phyloP scores from a whole-genome alignment of 768 basidiomycete species.

The Collybiopsis luxurians region DNA sequence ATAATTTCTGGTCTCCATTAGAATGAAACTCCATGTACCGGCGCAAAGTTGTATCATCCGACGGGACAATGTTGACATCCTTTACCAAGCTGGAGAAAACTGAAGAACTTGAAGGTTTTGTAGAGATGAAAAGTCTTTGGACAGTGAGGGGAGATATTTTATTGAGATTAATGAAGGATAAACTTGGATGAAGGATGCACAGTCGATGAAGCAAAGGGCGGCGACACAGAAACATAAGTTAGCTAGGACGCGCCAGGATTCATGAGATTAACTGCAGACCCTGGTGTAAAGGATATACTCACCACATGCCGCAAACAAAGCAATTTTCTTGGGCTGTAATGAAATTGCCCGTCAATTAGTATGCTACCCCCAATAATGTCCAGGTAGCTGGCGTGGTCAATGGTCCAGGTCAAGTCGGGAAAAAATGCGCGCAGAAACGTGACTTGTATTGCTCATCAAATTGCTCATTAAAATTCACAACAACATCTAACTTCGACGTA shows the following conservation, averaged over 20 bases:
- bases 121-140: not conserved
- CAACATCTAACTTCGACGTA: too few relatives aligned
- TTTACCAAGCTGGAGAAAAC: not conserved
- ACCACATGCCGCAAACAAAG: constrained; percentile 55
- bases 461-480: too few relatives aligned
- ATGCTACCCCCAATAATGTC: too few relatives aligned
- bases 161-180: not conserved
- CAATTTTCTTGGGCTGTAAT: not conserved
- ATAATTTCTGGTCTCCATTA: not conserved
- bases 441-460: too few relatives aligned
- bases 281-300: constrained; percentile 16
- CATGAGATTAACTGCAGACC: constrained; percentile 8
- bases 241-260: constrained; percentile 34
- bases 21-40: not conserved
- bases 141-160: too few relatives aligned
- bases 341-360: not conserved
- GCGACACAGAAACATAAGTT: constrained; percentile 73
- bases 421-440: too few relatives aligned
- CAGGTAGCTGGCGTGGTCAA: too few relatives aligned
- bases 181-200: constrained; percentile 31
- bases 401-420: too few relatives aligned
- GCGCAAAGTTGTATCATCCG: not conserved
- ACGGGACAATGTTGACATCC: not conserved
- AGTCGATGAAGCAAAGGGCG: constrained; percentile 53
- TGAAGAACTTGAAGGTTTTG: not conserved